These are phyloP conservation scores for Euphorbia pulcherrima DNA, from an alignment of 345 rosid genomes.

Conservation along the genomic window DNA sequence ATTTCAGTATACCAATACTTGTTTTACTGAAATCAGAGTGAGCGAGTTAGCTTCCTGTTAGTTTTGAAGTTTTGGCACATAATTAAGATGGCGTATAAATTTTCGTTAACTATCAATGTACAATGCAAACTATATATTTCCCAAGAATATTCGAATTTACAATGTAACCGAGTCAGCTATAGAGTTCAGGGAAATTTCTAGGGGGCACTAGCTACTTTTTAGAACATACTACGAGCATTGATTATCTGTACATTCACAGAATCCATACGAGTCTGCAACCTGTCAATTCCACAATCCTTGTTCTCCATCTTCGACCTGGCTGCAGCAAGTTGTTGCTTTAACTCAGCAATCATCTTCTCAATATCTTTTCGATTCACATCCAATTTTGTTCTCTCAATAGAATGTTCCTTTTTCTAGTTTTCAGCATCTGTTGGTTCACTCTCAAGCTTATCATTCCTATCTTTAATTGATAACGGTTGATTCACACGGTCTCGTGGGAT, in stretches of 20 bases:
- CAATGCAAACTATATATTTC: constrained; percentile 1
- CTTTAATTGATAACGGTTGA: constrained; percentile 44
- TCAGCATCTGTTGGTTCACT: constrained; percentile 36
- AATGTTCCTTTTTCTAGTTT: constrained; percentile 31
- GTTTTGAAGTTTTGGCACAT: too few relatives aligned
- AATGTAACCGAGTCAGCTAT: not conserved
- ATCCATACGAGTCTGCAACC: constrained; percentile 24
- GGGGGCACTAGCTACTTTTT: constrained; percentile 35
- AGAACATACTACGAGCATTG: constrained; percentile 28
- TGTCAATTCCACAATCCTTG: constrained; percentile 24
- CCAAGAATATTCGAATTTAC: not conserved
- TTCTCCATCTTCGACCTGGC: constrained; percentile 30
- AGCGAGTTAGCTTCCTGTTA: too few relatives aligned
- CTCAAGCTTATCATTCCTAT: constrained; percentile 28
- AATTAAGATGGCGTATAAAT: too few relatives aligned
- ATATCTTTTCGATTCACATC: constrained; percentile 34
- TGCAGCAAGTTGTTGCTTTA: constrained; percentile 33
- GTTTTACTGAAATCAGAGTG: too few relatives aligned
- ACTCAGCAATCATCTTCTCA: constrained; percentile 33
- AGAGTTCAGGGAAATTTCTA: constrained; percentile 37
- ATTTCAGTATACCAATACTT: too few relatives aligned
- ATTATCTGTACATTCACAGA: constrained; percentile 24
- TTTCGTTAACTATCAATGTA: not conserved
- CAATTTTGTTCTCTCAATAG: constrained; percentile 25
- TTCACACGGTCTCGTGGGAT: constrained; percentile 36